A percentile compares a stretch with the other conserved stretches of the same genome.
phyloP scores from a whole-genome alignment of 768 basidiomycete genomes.

The Scleroderma citrinum region DNA sequence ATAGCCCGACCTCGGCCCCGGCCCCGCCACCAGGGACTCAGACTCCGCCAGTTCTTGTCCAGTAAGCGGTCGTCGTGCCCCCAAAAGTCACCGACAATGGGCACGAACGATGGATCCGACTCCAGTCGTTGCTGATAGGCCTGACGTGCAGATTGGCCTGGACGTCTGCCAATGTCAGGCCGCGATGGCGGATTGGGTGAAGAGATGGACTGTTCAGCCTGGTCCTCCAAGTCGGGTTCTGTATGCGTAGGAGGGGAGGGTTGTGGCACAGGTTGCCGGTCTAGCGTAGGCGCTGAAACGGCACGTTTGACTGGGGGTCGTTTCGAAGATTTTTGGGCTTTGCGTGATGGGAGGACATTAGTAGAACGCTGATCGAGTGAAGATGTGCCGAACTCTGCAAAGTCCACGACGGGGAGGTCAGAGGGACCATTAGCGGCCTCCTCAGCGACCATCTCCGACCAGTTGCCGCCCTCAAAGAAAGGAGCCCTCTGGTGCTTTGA shows the following conservation, averaged over 20 bases:
- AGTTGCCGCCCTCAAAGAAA: slow-evolving; percentile 57
- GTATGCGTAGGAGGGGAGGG: slow-evolving; percentile 9
- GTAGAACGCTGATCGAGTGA: slow-evolving; percentile 31
- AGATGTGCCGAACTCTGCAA: slow-evolving; percentile 48
- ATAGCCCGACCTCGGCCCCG: slow-evolving; percentile 57
- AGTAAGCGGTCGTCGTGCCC: slow-evolving; percentile 88
- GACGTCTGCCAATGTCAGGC: slow-evolving; percentile 27
- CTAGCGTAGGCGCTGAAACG: slow-evolving; percentile 29
- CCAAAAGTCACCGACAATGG: slow-evolving; percentile 91
- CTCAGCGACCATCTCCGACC: slow-evolving; percentile 84
- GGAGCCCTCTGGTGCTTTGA: slow-evolving; percentile 33
- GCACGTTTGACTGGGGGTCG: slow-evolving; percentile 31
- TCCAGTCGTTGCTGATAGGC: slow-evolving; percentile 81
- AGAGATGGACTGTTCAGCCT: slow-evolving; percentile 33
- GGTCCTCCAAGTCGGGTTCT: slow-evolving; percentile 11
- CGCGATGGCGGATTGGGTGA: slow-evolving; percentile 31
- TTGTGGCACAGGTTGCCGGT: slow-evolving; percentile 13
- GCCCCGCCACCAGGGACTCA: slow-evolving; percentile 87
- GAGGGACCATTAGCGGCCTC: slow-evolving; percentile 58
- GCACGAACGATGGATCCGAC: slow-evolving; percentile 82
- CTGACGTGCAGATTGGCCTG: slow-evolving; percentile 68
- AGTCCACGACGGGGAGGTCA: slow-evolving; percentile 76
- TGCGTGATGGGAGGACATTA: slow-evolving; percentile 36
- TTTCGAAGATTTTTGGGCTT: slow-evolving; percentile 36
- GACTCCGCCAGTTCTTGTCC: slow-evolving; percentile 73